Evolutionary conservation across 441 rosid genomes (phyloP).

Genomic region (Eutrema salsugineum): DNA sequence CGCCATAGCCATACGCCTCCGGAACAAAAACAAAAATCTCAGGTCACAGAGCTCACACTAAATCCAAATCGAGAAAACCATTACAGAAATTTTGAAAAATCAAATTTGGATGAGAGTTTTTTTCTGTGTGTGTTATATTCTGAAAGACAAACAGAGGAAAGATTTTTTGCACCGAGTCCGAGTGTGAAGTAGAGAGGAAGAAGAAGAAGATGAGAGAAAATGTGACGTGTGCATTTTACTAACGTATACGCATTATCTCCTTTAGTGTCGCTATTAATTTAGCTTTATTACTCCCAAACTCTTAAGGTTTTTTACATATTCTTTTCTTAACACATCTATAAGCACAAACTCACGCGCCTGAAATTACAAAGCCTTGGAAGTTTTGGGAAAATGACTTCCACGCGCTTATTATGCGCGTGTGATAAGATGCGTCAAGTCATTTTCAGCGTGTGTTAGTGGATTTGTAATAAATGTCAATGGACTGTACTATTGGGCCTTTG

Average conservation of each 20-base stretch:
- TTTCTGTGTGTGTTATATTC: not conserved
- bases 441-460: not conserved
- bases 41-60: not conserved
- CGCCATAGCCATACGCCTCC: conserved; percentile 16
- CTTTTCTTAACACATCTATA: not conserved
- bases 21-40: not conserved
- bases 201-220: not conserved
- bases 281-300: not conserved
- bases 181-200: not conserved
- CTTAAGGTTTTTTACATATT: not conserved
- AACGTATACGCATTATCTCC: conserved; percentile 28
- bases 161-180: not conserved
- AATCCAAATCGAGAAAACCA: not conserved
- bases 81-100: not conserved
- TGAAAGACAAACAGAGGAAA: not conserved
- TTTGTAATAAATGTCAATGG: not conserved
- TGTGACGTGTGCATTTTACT: conserved; percentile 28
- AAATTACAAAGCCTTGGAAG: not conserved
- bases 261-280: not conserved
- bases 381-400: too few species aligned
- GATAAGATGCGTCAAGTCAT: not conserved
- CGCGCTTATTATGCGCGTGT: not conserved
- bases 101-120: not conserved
- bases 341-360: not conserved
- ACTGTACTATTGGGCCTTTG: not conserved